Evolutionary conservation across 1,284 basidiomycete species (phyloP), one percentile per base, ranked within the genome.

Genomic region (Neonothopanus nambi): DNA sequence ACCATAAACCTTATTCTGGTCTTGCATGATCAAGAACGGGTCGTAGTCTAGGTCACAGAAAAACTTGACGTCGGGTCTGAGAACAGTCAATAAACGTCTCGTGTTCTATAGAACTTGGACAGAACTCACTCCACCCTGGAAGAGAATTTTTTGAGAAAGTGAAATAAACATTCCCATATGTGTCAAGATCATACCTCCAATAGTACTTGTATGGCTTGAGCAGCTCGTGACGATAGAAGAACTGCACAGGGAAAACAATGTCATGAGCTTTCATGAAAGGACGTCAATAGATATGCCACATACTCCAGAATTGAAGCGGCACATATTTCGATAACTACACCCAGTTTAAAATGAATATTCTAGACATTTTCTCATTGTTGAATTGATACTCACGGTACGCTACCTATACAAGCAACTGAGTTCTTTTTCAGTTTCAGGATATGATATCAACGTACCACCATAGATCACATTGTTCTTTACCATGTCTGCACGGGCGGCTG

Each of bases 291-390:
- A 33, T 11, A 28, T 13, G 21, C 11, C 30, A 73, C 84, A 68
- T 71, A 93, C 93, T 33, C 94, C 94, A 51, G 91, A 93, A 70
- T 97, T 94, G 76, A 88, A 98, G 18, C 96, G 85, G 67, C 95
- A 97, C 93, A 96, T 92, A 59, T 93, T 91, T 48, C 89, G 85
- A 64, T 93, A 93, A 36, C 85, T 85, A 59, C 42, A 45, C 45
- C 33, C 28, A 40, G 48, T 30, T 6, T n/a, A n/a, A 28, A 20
- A 17, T 26, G 23, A 5, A 6, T n/a, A 21, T 33, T 33, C n/a
- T 33, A 49, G 18, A 39, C 20, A 12, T 13, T 8, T 33, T 33
- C 2, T 13, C 30, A 54, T 15, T 38, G 18, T 33, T 23, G 67
- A 6, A 21, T 23, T 17, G 5, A n/a, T 8, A 48, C 57, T 17